These are phyloP conservation scores for Barnettozyma wickerhamii DNA, from an alignment of 805 yeast species.

Conservation along the genomic window DNA sequence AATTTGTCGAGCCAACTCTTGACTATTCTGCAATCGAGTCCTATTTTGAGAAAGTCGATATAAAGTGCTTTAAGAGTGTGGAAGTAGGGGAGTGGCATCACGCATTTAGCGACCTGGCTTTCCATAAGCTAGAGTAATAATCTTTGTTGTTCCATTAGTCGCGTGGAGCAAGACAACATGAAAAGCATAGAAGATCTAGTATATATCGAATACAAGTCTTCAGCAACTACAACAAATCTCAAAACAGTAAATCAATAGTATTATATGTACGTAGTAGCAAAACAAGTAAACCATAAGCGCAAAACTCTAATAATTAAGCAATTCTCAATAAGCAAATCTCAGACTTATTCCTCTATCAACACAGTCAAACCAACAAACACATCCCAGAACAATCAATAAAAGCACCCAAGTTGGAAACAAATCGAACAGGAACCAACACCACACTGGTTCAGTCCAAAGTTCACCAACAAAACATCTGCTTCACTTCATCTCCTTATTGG, in stretches of 20 bases:
- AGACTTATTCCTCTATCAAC: slow-evolving; percentile 1
- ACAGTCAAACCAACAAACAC: slow-evolving; percentile 1
- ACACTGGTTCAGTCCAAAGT: slow-evolving; percentile 16
- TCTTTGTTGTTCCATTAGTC: no score
- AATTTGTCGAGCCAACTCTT: slow-evolving; percentile 27
- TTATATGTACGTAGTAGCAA: slow-evolving; percentile 8
- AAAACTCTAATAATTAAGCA: not conserved
- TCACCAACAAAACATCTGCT: not conserved
- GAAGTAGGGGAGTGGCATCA: slow-evolving; percentile 43
- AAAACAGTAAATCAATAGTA: slow-evolving; percentile 1
- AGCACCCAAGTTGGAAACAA: no score
- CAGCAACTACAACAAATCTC: slow-evolving; percentile 1
- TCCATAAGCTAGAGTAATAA: slow-evolving; percentile 28
- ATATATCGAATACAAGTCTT: no score
- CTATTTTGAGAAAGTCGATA: slow-evolving; percentile 29
- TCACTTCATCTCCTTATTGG: slow-evolving; percentile 28
- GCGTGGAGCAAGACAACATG: no score
- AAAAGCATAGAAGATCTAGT: no score
- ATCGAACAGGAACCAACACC: slow-evolving; percentile 27
- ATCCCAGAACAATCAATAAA: not conserved
- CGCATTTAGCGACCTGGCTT: slow-evolving; percentile 49
- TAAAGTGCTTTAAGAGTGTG: slow-evolving; percentile 22
- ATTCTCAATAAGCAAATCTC: not conserved
- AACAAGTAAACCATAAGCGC: not conserved
- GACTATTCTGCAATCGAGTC: slow-evolving; percentile 28